A percentile compares a stretch with the other conserved stretches of the same genome.
Evolutionary conservation across 352 stramenopile genomes (phyloP).

Genomic region (Globisporangium spinosum): DNA sequence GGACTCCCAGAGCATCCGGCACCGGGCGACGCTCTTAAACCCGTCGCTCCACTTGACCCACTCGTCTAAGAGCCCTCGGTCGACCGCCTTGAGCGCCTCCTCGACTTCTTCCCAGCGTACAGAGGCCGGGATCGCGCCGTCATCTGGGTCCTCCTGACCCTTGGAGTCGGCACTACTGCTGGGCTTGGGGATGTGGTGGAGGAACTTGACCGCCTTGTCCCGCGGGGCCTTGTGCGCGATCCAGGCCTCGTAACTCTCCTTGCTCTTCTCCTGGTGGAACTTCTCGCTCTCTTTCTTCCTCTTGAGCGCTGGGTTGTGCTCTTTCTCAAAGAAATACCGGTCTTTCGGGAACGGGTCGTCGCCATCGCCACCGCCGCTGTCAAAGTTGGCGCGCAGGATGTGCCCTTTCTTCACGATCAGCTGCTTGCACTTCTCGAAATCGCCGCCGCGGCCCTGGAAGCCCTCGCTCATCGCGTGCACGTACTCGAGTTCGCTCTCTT

Average conservation of each 20-base stretch:
- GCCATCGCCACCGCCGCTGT: conserved; percentile 30
- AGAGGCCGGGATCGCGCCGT: conserved; percentile 25
- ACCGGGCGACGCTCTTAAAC: conserved; percentile 45
- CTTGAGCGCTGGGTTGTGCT: conserved; percentile 55
- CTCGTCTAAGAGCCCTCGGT: conserved; percentile 71
- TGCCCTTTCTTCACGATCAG: conserved; percentile 72
- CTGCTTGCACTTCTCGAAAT: conserved; percentile 79
- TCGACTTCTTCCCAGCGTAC: conserved; percentile 81
- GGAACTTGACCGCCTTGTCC: conserved; percentile 71
- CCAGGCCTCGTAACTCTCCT: conserved; percentile 75
- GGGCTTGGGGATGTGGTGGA: conserved; percentile 64
- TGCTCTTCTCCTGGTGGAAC: conserved; percentile 53
- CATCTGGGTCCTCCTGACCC: conserved; percentile 16
- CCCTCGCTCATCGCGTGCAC: conserved; percentile 85
- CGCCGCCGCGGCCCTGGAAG: conserved; percentile 76
- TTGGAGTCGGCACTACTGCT: conserved; percentile 11
- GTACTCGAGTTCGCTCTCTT: conserved; percentile 72
- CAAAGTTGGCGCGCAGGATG: conserved; percentile 75
- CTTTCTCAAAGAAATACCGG: conserved; percentile 66
- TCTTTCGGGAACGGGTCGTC: conserved; percentile 65
- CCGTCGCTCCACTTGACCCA: conserved; percentile 84
- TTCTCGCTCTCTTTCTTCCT: conserved; percentile 42
- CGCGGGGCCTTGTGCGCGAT: conserved; percentile 72
- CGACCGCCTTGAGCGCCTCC: conserved; percentile 86
- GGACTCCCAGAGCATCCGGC: conserved; percentile 83